Evolutionary conservation across 192 early-diverging fungal genomes (phyloP).

Genomic region (Fimicolochytrium jonesii): DNA sequence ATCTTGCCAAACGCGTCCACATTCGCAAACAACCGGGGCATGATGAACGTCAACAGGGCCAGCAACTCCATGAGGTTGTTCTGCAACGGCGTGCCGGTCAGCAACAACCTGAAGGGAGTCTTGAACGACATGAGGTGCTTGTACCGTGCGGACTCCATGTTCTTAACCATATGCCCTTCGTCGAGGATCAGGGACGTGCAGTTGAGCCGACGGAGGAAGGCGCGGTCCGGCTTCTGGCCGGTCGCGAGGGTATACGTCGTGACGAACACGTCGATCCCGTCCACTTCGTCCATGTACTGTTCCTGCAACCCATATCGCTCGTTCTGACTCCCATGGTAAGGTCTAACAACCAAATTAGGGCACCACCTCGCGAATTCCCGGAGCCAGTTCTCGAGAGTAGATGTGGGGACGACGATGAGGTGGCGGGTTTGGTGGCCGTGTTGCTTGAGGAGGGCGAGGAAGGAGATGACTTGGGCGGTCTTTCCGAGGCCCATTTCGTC

Average conservation of each 20-base stretch:
- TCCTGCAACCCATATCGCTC: constrained; percentile 47
- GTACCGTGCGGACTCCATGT: constrained; percentile 73
- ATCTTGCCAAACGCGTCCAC: constrained; percentile 49
- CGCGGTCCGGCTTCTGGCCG: constrained; percentile 61
- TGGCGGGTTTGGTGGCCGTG: constrained; percentile 51
- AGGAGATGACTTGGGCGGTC: constrained; percentile 88
- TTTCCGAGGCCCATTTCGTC: constrained; percentile 96
- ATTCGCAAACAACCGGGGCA: constrained; percentile 72
- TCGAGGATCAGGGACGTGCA: constrained; percentile 77
- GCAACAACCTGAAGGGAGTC: constrained; percentile 43
- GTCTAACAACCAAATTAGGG: constrained; percentile 27
- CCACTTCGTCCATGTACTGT: constrained; percentile 42
- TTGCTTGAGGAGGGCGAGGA: constrained; percentile 57
- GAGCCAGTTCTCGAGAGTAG: constrained; percentile 85
- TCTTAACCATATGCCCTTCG: constrained; percentile 89
- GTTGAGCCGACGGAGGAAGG: constrained; percentile 60
- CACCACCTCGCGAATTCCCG: constrained; percentile 69
- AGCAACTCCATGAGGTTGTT: constrained; percentile 86
- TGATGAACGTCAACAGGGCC: constrained; percentile 76
- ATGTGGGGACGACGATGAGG: constrained; percentile 81
- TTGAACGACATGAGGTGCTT: constrained; percentile 57
- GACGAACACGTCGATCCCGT: constrained; percentile 50
- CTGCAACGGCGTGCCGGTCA: constrained; percentile 93
- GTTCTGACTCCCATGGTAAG: constrained; percentile 42
- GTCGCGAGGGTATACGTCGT: constrained; percentile 71